A percentile compares a stretch with the other conserved stretches of the same genome.
phyloP scores from a whole-genome alignment of 768 basidiomycete genomes.

The Calvatia gigantea region DNA sequence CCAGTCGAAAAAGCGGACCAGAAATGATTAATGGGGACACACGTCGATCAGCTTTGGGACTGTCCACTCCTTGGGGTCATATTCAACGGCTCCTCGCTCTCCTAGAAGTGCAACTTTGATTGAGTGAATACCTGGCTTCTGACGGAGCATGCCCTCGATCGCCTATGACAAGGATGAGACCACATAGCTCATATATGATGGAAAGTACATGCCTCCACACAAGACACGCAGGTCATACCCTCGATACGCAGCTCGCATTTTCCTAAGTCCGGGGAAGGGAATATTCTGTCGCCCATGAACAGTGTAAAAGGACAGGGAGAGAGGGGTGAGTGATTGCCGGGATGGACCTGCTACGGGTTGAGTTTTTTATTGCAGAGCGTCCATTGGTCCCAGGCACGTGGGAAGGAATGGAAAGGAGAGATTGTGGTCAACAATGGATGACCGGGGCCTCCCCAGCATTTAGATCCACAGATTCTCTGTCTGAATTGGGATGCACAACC shows the following conservation, averaged over 20 bases:
- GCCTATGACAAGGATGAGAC: conserved; percentile 51
- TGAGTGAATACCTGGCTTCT: conserved; percentile 80
- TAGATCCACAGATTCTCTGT: too few species aligned
- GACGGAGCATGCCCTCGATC: conserved; percentile 80
- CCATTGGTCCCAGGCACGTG: conserved; percentile 10
- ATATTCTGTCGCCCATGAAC: conserved; percentile 19
- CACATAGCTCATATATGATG: background rate
- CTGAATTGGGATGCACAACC: background rate
- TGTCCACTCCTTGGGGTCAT: conserved; percentile 79
- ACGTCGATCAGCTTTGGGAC: conserved; percentile 76
- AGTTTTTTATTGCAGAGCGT: conserved; percentile 10
- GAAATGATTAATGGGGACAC: conserved; percentile 22
- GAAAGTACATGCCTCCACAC: conserved; percentile 78
- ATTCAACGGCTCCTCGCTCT: conserved; percentile 89
- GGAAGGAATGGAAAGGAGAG: background rate
- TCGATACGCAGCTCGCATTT: conserved; percentile 80
- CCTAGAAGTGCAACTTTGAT: conserved; percentile 92
- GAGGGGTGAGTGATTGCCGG: background rate
- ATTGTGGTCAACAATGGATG: background rate
- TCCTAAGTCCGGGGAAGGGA: conserved; percentile 29
- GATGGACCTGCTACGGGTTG: conserved; percentile 3
- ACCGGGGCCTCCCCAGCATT: too few species aligned
- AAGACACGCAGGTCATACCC: conserved; percentile 89
- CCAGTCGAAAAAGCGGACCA: background rate
- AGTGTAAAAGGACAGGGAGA: conserved; percentile 13